Percentiles rank a stretch among this genome's conserved stretches.
phyloP scores from a whole-genome alignment of 257 asterid species.

The Fraxinus quadrangulata region DNA sequence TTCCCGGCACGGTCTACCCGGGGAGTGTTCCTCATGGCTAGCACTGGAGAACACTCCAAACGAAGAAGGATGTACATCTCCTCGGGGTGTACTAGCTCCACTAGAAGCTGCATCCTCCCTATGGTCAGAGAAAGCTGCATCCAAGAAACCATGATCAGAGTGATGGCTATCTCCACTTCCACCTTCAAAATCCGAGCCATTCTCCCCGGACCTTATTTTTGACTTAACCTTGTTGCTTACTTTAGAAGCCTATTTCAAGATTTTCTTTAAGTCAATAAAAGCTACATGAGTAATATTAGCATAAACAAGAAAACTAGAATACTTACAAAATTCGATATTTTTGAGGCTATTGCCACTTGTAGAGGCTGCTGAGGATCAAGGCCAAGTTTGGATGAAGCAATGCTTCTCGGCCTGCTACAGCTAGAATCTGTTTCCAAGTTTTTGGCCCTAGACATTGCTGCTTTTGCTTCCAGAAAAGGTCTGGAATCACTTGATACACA shows the following conservation, averaged over 20 bases:
- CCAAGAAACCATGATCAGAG: constrained; percentile 58
- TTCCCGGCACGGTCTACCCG: constrained; percentile 46
- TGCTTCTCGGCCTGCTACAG: constrained; percentile 45
- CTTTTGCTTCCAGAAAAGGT: constrained; percentile 57
- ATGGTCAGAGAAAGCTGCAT: constrained; percentile 45
- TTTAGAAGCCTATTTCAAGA: constrained; percentile 66
- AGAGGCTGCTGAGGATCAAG: constrained; percentile 85
- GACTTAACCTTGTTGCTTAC: constrained; percentile 86
- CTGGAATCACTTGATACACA: constrained; percentile 63
- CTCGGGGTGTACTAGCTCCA: constrained; percentile 87
- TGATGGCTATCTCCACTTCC: constrained; percentile 67
- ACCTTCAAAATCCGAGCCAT: constrained; percentile 57
- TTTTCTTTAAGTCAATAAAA: constrained; percentile 37
- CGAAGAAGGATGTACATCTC: constrained; percentile 64
- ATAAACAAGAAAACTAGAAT: constrained; percentile 9
- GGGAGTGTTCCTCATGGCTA: constrained; percentile 40
- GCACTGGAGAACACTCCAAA: constrained; percentile 62
- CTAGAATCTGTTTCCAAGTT: constrained; percentile 41
- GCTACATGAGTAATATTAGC: constrained; percentile 22
- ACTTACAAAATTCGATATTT: constrained; percentile 79
- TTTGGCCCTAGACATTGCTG: constrained; percentile 32
- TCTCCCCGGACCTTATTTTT: constrained; percentile 65
- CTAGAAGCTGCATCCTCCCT: constrained; percentile 87
- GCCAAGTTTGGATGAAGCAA: constrained; percentile 61
- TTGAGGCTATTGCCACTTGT: constrained; percentile 81